These are phyloP conservation scores for Starmerella apicola DNA, from an alignment of 805 yeast genomes.

Conservation along the genomic window DNA sequence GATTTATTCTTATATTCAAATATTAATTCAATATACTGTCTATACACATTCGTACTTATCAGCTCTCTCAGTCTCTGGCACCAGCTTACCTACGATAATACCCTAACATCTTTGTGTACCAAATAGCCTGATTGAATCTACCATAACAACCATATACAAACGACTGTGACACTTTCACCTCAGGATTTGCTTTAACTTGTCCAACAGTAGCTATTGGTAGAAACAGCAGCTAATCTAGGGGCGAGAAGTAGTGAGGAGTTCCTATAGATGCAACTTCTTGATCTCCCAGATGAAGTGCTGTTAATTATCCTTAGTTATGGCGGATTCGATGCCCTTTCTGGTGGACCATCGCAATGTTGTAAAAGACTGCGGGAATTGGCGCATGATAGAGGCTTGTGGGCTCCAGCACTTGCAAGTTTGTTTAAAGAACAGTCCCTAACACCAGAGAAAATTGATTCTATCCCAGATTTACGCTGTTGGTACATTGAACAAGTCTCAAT, in stretches of 20 bases:
- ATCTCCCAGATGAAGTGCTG: conserved; percentile 16
- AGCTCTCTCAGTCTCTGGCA: no score
- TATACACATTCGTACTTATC: no score
- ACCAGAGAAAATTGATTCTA: conserved; percentile 9
- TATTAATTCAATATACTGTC: no score
- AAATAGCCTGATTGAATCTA: no score
- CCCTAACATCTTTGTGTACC: no score
- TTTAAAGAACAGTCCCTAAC: conserved; percentile 10
- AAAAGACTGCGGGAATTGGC: conserved; percentile 17
- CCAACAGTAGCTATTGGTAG: no score
- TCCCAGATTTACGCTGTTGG: conserved; percentile 15
- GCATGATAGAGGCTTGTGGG: conserved; percentile 20
- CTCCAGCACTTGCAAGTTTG: conserved; percentile 2
- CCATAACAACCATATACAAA: background rate
- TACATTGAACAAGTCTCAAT: conserved; percentile 11
- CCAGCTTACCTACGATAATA: no score
- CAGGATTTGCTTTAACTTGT: background rate
- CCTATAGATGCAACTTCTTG: conserved; percentile 9
- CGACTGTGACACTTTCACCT: background rate
- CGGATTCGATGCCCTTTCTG: conserved; percentile 15
- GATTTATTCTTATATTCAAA: no score
- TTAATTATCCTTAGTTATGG: conserved; percentile 16
- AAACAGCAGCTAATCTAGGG: no score
- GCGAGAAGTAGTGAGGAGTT: no score
- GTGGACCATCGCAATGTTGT: conserved; percentile 17